These are phyloP conservation scores for Rhodotorula sp. DNA, from an alignment of 1,284 basidiomycete species.

Conservation along the genomic window DNA sequence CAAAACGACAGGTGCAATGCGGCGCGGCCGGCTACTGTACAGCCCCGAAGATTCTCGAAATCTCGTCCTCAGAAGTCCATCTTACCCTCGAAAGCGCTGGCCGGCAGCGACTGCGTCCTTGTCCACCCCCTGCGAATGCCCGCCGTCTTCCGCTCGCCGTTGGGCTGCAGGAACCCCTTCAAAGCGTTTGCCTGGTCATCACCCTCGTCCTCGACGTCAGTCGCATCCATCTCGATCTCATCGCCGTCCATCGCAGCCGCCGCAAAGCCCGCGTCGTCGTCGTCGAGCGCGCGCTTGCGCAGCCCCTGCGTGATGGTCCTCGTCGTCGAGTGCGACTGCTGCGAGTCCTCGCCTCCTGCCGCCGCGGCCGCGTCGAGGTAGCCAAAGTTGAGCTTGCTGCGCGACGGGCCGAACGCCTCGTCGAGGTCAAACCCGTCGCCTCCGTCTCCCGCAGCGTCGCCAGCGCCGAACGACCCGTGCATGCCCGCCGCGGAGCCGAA, in stretches of 20 bases:
- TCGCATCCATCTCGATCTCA: slow-evolving; percentile 34
- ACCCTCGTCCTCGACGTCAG: slow-evolving; percentile 39
- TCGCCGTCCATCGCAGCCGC: slow-evolving; percentile 2
- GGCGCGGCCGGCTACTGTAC: neutral
- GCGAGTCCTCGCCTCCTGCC: slow-evolving; percentile 8
- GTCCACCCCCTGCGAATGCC: slow-evolving; percentile 9
- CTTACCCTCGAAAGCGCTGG: slow-evolving; percentile 16
- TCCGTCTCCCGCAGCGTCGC: neutral
- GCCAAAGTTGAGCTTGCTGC: neutral
- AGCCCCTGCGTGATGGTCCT: slow-evolving; percentile 15
- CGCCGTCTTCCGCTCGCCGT: neutral
- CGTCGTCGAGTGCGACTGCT: slow-evolving; percentile 10
- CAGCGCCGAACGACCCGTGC: neutral
- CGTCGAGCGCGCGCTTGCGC: slow-evolving; percentile 19
- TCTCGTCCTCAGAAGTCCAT: slow-evolving; percentile 25
- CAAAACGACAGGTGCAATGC: neutral
- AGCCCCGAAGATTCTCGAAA: neutral
- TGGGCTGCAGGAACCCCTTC: neutral
- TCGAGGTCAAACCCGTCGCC: slow-evolving; percentile 39
- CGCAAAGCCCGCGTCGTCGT: neutral
- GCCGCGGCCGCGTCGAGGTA: neutral
- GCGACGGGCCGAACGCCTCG: slow-evolving; percentile 24
- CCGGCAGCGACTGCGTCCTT: slow-evolving; percentile 31
- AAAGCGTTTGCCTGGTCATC: slow-evolving; percentile 5
- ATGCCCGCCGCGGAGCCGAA: neutral